A percentile compares a stretch with the other conserved stretches of the same genome.
phyloP scores from a whole-genome alignment of 2,329 filamentous ascomycete genomes.

The Phoma herbarum region DNA sequence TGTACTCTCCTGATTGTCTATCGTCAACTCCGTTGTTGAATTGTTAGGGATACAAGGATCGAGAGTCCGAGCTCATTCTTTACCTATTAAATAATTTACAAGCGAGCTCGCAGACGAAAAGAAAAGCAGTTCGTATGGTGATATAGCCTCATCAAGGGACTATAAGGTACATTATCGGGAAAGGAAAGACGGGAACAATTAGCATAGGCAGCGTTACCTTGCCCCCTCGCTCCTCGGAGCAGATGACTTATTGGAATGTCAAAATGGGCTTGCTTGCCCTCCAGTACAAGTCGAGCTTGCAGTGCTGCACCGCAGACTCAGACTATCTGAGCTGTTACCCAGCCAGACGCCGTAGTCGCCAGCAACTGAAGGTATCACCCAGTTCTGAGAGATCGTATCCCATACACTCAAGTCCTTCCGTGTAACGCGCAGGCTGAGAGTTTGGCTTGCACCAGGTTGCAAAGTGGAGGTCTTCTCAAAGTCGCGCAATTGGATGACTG shows the following conservation, averaged over 20 bases:
- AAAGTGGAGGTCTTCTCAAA: conserved; percentile 67
- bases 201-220: neutral
- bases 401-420: conserved; percentile 72
- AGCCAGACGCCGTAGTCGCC: conserved; percentile 61
- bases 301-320: conserved; percentile 61
- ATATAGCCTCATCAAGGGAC: too few relatives aligned
- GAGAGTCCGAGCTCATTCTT: too few relatives aligned
- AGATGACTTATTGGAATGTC: neutral
- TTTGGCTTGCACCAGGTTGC: conserved; percentile 57
- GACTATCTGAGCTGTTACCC: conserved; percentile 65
- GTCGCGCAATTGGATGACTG: conserved; percentile 68
- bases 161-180: neutral
- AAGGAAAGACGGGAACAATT: neutral
- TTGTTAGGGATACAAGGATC: too few relatives aligned
- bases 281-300: conserved; percentile 37
- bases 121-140: neutral
- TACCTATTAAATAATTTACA: neutral
- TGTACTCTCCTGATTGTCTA: neutral
- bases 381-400: conserved; percentile 67
- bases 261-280: conserved; percentile 37
- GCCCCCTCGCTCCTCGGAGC: neutral
- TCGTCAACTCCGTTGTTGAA: neutral
- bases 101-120: neutral
- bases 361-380: conserved; percentile 55
- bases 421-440: conserved; percentile 62